Conservation (phyloP, 2,329 filamentous ascomycete genomes). For the Clonostachys byssicola region DNA sequence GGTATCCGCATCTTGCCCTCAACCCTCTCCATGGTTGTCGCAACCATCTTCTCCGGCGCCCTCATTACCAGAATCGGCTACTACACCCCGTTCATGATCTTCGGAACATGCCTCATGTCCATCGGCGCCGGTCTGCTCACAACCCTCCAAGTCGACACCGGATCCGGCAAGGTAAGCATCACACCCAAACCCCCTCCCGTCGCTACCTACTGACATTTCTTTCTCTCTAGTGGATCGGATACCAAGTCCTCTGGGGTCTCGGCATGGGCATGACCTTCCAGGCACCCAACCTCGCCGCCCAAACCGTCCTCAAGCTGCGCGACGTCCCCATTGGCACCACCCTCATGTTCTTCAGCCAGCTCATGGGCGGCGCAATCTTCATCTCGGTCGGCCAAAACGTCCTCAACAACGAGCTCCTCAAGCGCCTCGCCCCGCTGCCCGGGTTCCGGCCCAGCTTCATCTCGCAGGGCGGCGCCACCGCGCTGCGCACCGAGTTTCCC, state of each 20-base stretch:
- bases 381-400: slow-evolving; percentile 53
- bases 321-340: slow-evolving; percentile 53
- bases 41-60: slow-evolving; percentile 41
- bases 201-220: slow-evolving; percentile 6
- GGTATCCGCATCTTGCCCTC: slow-evolving; percentile 55
- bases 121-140: slow-evolving; percentile 28
- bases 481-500: slow-evolving; percentile 36
- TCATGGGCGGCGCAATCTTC: slow-evolving; percentile 54
- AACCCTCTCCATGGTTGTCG: slow-evolving; percentile 49
- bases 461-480: slow-evolving; percentile 50
- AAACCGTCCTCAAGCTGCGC: slow-evolving; percentile 44
- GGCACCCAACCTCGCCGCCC: slow-evolving; percentile 49
- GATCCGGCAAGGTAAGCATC: not conserved
- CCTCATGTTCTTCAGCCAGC: slow-evolving; percentile 53
- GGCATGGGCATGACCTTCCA: slow-evolving; percentile 43
- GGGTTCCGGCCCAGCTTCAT: slow-evolving; percentile 36
- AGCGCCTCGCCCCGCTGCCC: slow-evolving; percentile 10
- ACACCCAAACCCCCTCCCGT: too few species aligned
- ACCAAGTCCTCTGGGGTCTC: slow-evolving; percentile 27
- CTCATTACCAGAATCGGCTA: slow-evolving; percentile 52
- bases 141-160: not conserved
- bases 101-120: slow-evolving; percentile 10
- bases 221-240: slow-evolving; percentile 6
- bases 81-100: slow-evolving; percentile 46
- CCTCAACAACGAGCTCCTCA: slow-evolving; percentile 40